Base-by-base conservation (phyloP, 2,329 filamentous ascomycete genomes). In the Chaetothyriales sp. region DNA sequence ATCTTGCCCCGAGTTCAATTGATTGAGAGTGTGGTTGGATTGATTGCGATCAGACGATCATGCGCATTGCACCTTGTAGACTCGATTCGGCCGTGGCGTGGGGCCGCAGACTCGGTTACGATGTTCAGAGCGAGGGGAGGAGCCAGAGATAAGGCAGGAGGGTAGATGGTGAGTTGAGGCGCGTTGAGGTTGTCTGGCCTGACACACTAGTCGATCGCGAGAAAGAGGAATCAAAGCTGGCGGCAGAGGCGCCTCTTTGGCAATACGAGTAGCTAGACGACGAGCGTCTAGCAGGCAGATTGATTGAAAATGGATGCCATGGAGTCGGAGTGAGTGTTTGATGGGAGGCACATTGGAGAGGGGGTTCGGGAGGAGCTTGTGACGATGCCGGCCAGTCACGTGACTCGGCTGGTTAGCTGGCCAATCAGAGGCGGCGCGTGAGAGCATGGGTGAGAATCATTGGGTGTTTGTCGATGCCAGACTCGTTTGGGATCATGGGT, bases 151-250 rank as follows among this genome's bases (percentile, higher is more conserved):
- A 15, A 12, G 15, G 32, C 25, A n/a, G 9, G 18, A 10, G 15
- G 3, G 18, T 2, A 7, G 43, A 20, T 39, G 20, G 26, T 52
- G 46, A 51, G 49, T 44, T 43, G 19, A 19, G n/a, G 54, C 18
- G 42, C 25, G 50, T 47, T 50, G 51, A 46, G 28, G 28, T 47
- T 54, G 44, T 52, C 44, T 49, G 55, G 62, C 62, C 65, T 67
- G 65, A 64, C 54, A 55, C 64, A 65, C 67, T 66, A 61, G 63
- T 65, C 64, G 67, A 68, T 65, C 65, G 65, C 63, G 59, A 65
- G 69, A 67, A 47, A 67, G 64, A 59, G 64, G 62, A 63, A 62
- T 68, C 65, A 63, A 61, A 62, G 67, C 68, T 70, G 66, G 70
- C 62, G 68, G 66, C 67, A 68, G 64, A 67, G 68, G 64, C 61